These are phyloP conservation scores for Santalum album DNA, from an alignment of 164 flowering plant species.

Conservation along the genomic window DNA sequence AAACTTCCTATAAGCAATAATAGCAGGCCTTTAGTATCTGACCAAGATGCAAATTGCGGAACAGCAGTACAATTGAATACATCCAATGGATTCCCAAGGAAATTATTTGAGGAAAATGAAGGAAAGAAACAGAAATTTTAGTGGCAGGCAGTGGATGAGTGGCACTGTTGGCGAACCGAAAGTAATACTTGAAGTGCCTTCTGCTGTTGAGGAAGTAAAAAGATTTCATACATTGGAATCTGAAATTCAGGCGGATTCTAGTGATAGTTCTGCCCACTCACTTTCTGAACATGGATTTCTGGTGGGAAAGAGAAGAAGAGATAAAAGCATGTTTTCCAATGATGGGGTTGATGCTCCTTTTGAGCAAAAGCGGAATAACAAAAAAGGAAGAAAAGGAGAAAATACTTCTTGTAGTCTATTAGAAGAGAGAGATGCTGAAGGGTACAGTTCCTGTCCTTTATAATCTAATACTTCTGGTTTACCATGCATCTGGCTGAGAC, in stretches of 20 bases:
- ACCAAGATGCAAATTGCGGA: conserved; percentile 13
- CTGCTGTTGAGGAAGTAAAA: conserved; percentile 15
- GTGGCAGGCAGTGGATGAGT: conserved; percentile 6
- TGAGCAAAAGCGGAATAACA: conserved; percentile 24
- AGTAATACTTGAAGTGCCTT: conserved; percentile 36
- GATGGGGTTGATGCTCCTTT: conserved; percentile 14
- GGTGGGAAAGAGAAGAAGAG: conserved; percentile 45
- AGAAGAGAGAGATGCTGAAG: conserved; percentile 12
- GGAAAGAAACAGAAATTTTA: not conserved
- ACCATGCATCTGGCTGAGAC: not conserved
- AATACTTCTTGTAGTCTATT: no score
- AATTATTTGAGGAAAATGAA: conserved; percentile 9
- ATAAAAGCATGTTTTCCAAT: conserved; percentile 10
- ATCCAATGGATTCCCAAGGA: no score
- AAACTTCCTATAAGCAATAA: conserved; percentile 15
- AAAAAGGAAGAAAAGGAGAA: no score
- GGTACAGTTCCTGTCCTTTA: conserved; percentile 20
- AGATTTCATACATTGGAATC: conserved; percentile 10
- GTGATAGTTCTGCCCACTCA: conserved; percentile 11
- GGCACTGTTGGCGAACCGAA: conserved; percentile 30
- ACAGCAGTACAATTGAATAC: conserved; percentile 7
- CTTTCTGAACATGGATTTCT: conserved; percentile 16
- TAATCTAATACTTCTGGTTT: not conserved
- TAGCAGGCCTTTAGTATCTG: conserved; percentile 10
- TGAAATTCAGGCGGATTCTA: conserved; percentile 9